Conservation (phyloP, 2,329 filamentous ascomycete genomes). For the Ceratocystis variospora region DNA sequence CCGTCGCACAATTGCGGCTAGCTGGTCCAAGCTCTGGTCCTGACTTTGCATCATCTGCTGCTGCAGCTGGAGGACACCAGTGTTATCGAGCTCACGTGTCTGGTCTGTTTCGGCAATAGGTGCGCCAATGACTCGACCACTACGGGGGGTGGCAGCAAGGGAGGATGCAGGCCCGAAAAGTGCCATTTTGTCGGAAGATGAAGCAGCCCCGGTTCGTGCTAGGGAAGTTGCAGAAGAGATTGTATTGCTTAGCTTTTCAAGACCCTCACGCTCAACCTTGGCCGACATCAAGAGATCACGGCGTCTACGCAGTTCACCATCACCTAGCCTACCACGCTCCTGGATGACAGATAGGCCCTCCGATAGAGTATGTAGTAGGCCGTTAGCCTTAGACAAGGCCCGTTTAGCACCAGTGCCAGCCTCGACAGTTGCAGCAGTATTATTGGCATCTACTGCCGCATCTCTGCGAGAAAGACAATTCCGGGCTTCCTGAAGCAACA, state of each 20-base stretch:
- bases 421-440: conserved; percentile 38
- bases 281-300: conserved; percentile 57
- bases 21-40: conserved; percentile 54
- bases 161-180: conserved; percentile 32
- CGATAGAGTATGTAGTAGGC: conserved; percentile 48
- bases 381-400: conserved; percentile 53
- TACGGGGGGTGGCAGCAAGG: conserved; percentile 23
- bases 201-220: conserved; percentile 29
- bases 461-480: conserved; percentile 55
- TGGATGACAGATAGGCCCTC: conserved; percentile 49
- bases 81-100: conserved; percentile 64
- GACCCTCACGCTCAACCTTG: conserved; percentile 58
- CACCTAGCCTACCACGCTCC: conserved; percentile 45
- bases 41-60: conserved; percentile 61
- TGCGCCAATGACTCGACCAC: conserved; percentile 53
- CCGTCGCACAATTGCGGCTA: conserved; percentile 54
- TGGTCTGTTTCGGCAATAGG: conserved; percentile 61
- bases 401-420: conserved; percentile 62
- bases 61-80: conserved; percentile 60
- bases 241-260: conserved; percentile 57
- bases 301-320: conserved; percentile 59
- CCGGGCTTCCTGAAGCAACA: conserved; percentile 52
- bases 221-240: conserved; percentile 30
- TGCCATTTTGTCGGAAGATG: conserved; percentile 36
- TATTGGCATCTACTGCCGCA: conserved; percentile 30